These are phyloP conservation scores for Tetrapisispora arboricola DNA, from an alignment of 805 yeast species.

Conservation along the genomic window DNA sequence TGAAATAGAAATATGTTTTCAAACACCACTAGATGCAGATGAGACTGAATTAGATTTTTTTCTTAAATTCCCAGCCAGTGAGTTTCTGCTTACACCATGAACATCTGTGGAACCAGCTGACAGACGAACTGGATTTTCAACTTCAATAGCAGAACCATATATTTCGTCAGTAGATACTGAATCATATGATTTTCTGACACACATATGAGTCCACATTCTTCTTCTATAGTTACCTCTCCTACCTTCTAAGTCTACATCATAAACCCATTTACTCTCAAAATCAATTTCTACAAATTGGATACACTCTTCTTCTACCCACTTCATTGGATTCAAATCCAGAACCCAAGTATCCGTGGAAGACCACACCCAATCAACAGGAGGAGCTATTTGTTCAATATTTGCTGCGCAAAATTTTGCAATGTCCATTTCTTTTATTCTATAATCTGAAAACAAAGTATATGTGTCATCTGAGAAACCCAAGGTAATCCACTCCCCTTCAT, in stretches of 20 bases:
- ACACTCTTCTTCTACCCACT: conserved; percentile 50
- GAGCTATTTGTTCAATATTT: conserved; percentile 32
- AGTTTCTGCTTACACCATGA: conserved; percentile 19
- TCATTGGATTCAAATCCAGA: conserved; percentile 50
- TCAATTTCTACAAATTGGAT: conserved; percentile 53
- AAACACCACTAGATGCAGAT: not conserved
- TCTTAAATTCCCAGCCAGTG: conserved; percentile 14
- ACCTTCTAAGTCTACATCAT: conserved; percentile 39
- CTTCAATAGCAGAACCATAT: conserved; percentile 6
- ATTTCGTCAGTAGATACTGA: not conserved
- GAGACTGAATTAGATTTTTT: not conserved
- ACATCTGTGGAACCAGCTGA: conserved; percentile 5
- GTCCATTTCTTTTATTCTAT: conserved; percentile 25
- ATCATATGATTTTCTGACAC: conserved; percentile 19
- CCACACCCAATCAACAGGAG: conserved; percentile 57
- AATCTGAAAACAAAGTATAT: conserved; percentile 40
- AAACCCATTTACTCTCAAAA: conserved; percentile 77
- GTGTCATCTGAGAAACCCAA: conserved; percentile 48
- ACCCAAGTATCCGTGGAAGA: conserved; percentile 41
- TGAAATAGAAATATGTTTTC: too few species aligned
- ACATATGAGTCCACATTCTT: conserved; percentile 54
- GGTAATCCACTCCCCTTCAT: conserved; percentile 48
- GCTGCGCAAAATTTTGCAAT: conserved; percentile 13
- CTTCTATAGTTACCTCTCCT: conserved; percentile 38
- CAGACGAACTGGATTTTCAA: conserved; percentile 13